Evolutionary conservation across 192 early-diverging fungal species (phyloP), one percentile per base, ranked within the genome.

Genomic region (Coemansia sp.): DNA sequence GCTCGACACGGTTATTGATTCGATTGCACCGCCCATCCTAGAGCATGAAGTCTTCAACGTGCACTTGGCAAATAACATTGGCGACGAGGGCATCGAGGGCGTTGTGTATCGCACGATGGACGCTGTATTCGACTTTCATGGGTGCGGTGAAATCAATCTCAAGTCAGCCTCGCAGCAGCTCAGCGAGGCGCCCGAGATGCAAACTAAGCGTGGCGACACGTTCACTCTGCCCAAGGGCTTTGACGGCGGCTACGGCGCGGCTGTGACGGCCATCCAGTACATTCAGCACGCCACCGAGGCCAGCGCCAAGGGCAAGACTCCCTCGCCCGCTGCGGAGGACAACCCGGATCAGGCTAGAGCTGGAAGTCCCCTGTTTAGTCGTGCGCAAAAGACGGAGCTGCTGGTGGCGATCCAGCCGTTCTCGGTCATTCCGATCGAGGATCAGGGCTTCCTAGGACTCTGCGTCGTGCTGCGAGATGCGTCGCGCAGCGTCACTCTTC

Each of bases 191-290:
- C 72, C 74, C 23, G 79, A 82, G 65, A 76, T 82, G 74, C 70
- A 77, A 45, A 66, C 75, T 10, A 65, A 65, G 64, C 73, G 74
- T 48, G 77, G 77, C 57, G 74, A 84, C 56, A 84, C 78, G 20
- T 77, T 84, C 28, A 84, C 73, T 10, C 59, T 84, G 64, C 77
- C 76, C 31, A 79, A 80, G 72, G 77, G 77, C 28, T 77, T 80
- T 75, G 82, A 84, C 48, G 82, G 69, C 41, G 82, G 73, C 12
- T 80, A 80, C 60, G 78, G 78, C 33, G 78, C 78, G 4, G 78
- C 78, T 1, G 66, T 80, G 28, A 75, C 73, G 6, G 72, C 78
- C 3, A 67, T 80, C 59, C 78, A 80, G 69, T 75, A 57, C 33
- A 56, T 80, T 6, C 73, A 80, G 66, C 74, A 75, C 55, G 28